Percentiles rank a stretch among this genome's conserved stretches.
Evolutionary conservation across 2,329 filamentous ascomycete species (phyloP).

Genomic region (Onygenales sp.): DNA sequence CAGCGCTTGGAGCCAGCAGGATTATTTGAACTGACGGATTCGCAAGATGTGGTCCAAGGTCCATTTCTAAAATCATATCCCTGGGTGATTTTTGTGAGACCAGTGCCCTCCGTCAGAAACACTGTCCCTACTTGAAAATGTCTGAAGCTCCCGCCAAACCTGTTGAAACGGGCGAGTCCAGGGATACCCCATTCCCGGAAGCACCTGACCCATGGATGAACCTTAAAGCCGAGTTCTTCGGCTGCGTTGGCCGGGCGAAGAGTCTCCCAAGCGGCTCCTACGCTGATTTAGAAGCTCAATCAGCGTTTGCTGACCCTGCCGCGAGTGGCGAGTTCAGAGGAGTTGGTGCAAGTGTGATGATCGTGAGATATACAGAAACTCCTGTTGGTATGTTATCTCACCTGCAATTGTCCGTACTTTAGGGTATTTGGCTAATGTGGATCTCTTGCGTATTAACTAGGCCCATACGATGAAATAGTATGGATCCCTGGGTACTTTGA

Average conservation of each 20-base stretch:
- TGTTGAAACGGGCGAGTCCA: not conserved
- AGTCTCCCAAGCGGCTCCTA: not conserved
- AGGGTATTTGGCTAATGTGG: not conserved
- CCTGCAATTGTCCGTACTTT: not conserved
- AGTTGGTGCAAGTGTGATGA: not conserved
- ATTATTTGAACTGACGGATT: no score
- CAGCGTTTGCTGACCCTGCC: not conserved
- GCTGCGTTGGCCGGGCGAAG: not conserved
- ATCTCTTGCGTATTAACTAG: not conserved
- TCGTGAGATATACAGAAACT: not conserved
- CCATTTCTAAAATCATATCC: not conserved
- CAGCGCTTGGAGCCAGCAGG: no score
- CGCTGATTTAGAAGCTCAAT: not conserved
- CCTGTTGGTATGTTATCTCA: not conserved
- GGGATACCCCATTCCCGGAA: not conserved
- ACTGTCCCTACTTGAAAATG: not conserved
- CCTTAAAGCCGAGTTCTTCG: not conserved
- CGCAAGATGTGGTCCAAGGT: no score
- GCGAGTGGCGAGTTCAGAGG: not conserved
- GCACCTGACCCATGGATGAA: not conserved
- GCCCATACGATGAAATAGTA: slow-evolving; percentile 1
- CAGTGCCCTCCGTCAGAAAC: no score
- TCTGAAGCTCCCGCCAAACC: not conserved
- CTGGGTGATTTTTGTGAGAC: no score
- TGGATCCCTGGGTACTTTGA: not conserved